Percentiles rank a stretch among this genome's conserved stretches.
These are phyloP conservation scores for Elymus sibiricus DNA, from an alignment of 176 grass and related monocot genomes.

Conservation along the genomic window DNA sequence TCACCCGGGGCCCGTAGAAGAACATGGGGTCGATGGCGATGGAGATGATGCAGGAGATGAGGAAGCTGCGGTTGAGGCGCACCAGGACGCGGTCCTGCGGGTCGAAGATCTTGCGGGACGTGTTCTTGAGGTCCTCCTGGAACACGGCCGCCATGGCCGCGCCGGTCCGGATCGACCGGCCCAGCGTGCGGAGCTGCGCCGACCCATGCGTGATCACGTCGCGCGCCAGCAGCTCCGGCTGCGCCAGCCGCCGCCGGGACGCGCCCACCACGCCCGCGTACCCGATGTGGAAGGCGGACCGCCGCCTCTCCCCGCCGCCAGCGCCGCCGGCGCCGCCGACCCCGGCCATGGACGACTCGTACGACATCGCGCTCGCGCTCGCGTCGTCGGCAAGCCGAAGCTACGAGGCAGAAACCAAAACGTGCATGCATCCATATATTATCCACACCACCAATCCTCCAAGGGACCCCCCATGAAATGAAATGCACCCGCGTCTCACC, in stretches of 20 bases:
- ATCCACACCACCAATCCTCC: no score
- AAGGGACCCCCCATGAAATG: neutral
- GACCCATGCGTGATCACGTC: constrained; percentile 54
- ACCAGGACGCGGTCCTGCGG: constrained; percentile 72
- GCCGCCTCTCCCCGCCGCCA: constrained; percentile 23
- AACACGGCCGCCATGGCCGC: constrained; percentile 82
- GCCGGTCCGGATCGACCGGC: constrained; percentile 65
- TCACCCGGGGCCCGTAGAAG: constrained; percentile 58
- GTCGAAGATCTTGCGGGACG: constrained; percentile 71
- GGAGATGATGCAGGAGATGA: constrained; percentile 70
- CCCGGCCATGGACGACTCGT: constrained; percentile 16
- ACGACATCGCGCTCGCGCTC: constrained; percentile 43
- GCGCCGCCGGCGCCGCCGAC: constrained; percentile 1
- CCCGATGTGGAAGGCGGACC: constrained; percentile 48
- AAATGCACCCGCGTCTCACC: neutral
- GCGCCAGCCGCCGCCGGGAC: constrained; percentile 38
- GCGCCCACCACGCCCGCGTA: constrained; percentile 27
- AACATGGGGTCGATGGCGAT: constrained; percentile 88
- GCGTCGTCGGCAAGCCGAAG: constrained; percentile 62
- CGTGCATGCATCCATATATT: neutral
- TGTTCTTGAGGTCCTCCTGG: constrained; percentile 81
- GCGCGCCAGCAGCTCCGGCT: constrained; percentile 40
- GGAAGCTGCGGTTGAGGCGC: constrained; percentile 63
- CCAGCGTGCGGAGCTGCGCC: constrained; percentile 65
- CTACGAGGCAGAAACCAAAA: neutral